Base-by-base conservation (phyloP, 2,329 filamentous ascomycete species). In the Scopulariopsis brevicaulis region DNA sequence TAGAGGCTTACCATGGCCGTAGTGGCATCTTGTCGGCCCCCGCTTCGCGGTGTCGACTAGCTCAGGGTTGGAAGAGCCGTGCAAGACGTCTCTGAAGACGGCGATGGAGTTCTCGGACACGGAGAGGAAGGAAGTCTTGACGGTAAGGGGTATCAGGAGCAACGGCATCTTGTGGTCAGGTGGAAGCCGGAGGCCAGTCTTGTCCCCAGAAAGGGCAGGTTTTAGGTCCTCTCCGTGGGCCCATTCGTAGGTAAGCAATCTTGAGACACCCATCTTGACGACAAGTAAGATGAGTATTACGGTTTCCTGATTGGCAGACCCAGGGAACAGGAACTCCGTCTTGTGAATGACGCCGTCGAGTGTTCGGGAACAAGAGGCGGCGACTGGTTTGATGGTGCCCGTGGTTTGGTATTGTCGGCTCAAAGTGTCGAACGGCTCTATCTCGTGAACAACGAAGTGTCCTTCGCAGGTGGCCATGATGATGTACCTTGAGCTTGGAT, bases 241-340 rank as follows among this genome's bases (percentile, higher is more conserved):
- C 84, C 84, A 87, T 61, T 86, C 81, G 61, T 83, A 86, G 2
- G 78, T 73, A 2, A 80, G 67, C 70, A 85, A 75, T 59, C 75
- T 74, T 1, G 80, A 79, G 15, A 71, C 69, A 1, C 78, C 77
- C 35, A 73, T 72, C 37, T 71, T 73, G 56, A 78, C 70, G 18
- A 82, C 65, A 20, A 86, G 77, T 50, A 96, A 73, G 12, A 96
- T 74, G 3, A 97, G 77, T n/a, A 95, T 85, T 51, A 95, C 81
- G 64, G 85, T 84, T 57, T 85, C 77, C 11, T 83, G 78, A 60
- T 92, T 85, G 57, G 83, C 79, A 0, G 79, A 71, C 11, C 78
- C 77, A 8, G 91, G 89, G 60, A 87, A 83, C 2, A 99, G 77
- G 62, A 97, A 99, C 24, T 91, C 87, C 77, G 96, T 85, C 64